Base-by-base conservation (phyloP, 495 filamentous ascomycete genomes). In the Hyaloscypha finlandica region DNA sequence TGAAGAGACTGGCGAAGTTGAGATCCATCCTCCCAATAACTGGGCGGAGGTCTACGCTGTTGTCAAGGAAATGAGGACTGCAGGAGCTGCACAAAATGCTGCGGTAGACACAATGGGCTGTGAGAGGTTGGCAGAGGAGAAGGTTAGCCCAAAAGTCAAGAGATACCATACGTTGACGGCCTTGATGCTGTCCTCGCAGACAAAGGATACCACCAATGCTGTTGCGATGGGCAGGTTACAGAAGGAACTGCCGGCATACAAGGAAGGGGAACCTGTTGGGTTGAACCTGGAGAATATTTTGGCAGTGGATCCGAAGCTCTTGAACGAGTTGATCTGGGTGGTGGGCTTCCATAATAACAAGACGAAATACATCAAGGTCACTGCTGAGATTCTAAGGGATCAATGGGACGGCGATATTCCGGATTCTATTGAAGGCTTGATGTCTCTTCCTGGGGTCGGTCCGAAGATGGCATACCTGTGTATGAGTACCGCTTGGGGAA, bases 31-130 rank as follows among this genome's bases (percentile, higher is more conserved):
- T 3, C 96, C 95, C 0, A 83, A 87, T 0, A 85, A 92, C 73
- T 99, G 95, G 95, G 89, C 93, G 63, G 84, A 88, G 31, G 88
- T 97, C 59, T 99, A 97, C 77, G 77, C 83, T 45, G 81, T 86
- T 1, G 89, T 93, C 42, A 89, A 88, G 70, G 84, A 85, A 71
- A 97, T 97, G 92, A 88, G 95, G 2, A 81, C 82, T 61, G 84
- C 85, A 51, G 88, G 90, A n/a, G 81, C 84, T 0, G 74, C 78
- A 57, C 65, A 61, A 35, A 79, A 83, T 64, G 95, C 95, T 4
- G 92, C 94, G 2, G 95, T 99, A 1, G 95, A 99, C 78, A 97
- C 96, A 0, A 97, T 99, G 95, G 95, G 95, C 22, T 99, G 95
- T 74, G 92, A 94, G 68, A 85, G 89, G 16, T 83, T 97, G 2